phyloP scores from a whole-genome alignment of 2,329 filamentous ascomycete genomes.

The Akanthomyces lecanii region DNA sequence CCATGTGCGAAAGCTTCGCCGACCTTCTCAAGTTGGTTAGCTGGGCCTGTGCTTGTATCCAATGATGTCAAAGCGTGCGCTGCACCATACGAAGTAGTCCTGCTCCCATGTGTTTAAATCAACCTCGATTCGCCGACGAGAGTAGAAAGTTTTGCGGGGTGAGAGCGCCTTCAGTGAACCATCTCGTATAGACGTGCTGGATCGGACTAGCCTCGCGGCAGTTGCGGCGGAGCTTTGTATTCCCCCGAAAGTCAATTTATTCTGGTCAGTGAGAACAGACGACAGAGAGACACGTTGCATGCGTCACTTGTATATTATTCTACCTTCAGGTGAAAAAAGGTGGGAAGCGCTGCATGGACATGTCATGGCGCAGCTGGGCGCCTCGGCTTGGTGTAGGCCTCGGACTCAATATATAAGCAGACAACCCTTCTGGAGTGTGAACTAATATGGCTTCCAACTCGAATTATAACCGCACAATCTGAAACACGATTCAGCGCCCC shows the following conservation, averaged over 20 bases:
- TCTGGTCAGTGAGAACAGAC: not conserved
- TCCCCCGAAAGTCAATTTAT: not conserved
- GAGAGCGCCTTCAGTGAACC: not conserved
- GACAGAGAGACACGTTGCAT: not conserved
- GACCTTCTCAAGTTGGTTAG: conserved; percentile 4
- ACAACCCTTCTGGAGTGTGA: not conserved
- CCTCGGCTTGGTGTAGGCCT: not conserved
- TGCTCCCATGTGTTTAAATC: not conserved
- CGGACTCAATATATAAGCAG: not conserved
- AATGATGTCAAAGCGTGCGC: not conserved
- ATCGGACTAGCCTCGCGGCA: conserved; percentile 6
- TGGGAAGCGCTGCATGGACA: not conserved
- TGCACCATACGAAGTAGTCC: not conserved
- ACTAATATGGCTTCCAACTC: not conserved
- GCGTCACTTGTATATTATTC: not conserved
- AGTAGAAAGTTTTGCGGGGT: not conserved
- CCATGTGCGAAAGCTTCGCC: not conserved
- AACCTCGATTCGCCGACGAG: not conserved
- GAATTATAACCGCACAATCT: not conserved
- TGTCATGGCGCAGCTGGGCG: not conserved
- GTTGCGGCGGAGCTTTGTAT: not conserved
- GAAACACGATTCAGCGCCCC: not conserved
- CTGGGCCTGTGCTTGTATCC: not conserved
- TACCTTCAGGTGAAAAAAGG: not conserved
- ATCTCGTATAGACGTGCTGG: conserved; percentile 6